Percentiles rank a stretch among this genome's conserved stretches.
Evolutionary conservation across 371 early-diverging fungal genomes (phyloP).

Genomic region (Sporodiniella umbellata): DNA sequence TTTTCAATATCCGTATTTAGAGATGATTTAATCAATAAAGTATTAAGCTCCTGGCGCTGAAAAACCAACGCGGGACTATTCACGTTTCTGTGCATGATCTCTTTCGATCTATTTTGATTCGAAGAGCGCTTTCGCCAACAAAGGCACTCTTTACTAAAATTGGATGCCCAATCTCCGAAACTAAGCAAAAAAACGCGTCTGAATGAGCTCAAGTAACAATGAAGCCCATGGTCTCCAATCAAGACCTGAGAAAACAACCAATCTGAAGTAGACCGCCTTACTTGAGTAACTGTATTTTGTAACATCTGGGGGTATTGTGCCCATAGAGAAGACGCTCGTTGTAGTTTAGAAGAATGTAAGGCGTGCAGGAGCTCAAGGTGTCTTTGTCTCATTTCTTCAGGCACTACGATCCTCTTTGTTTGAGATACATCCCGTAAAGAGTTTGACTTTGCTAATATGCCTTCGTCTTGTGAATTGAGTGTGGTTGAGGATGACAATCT

Average conservation of each 20-base stretch:
- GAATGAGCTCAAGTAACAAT: slow-evolving; percentile 58
- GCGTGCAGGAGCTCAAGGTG: slow-evolving; percentile 39
- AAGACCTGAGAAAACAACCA: slow-evolving; percentile 72
- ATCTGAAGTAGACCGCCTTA: slow-evolving; percentile 60
- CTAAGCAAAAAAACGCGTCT: slow-evolving; percentile 64
- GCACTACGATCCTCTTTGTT: slow-evolving; percentile 22
- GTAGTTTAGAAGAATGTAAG: slow-evolving; percentile 16
- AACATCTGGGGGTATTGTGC: slow-evolving; percentile 25
- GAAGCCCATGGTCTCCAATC: slow-evolving; percentile 55
- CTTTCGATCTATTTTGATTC: slow-evolving; percentile 4
- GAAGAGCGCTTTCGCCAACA: slow-evolving; percentile 29
- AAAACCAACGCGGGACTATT: slow-evolving; percentile 27
- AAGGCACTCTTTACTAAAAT: slow-evolving; percentile 59
- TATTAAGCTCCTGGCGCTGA: slow-evolving; percentile 59
- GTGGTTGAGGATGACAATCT: slow-evolving; percentile 1
- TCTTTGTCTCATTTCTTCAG: slow-evolving; percentile 35
- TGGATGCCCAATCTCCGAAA: slow-evolving; percentile 66
- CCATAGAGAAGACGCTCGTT: slow-evolving; percentile 15
- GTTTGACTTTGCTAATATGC: neutral
- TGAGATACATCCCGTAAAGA: slow-evolving; percentile 1
- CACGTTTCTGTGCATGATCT: neutral
- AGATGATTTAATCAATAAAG: slow-evolving; percentile 49
- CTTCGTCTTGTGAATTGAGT: slow-evolving; percentile 2
- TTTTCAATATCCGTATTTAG: slow-evolving; percentile 35
- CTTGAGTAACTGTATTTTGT: slow-evolving; percentile 35